These are phyloP conservation scores for Rhynchosporium agropyri DNA, from an alignment of 2,329 filamentous ascomycete genomes.

Conservation along the genomic window DNA sequence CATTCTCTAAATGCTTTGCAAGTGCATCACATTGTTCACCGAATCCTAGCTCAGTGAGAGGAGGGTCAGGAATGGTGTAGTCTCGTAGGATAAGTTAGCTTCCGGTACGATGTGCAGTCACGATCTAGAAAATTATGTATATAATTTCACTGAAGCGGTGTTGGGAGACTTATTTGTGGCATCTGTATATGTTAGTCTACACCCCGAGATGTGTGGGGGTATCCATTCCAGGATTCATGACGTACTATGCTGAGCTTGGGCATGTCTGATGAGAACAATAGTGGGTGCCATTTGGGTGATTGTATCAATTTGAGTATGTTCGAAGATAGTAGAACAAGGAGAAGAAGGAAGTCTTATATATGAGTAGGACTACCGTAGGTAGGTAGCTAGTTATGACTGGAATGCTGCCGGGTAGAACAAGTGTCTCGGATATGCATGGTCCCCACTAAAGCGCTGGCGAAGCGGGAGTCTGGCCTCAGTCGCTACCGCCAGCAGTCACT, in stretches of 20 bases:
- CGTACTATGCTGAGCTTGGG: constrained; percentile 48
- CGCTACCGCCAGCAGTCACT: neutral
- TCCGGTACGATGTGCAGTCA: neutral
- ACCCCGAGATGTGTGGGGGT: neutral
- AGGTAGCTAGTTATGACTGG: neutral
- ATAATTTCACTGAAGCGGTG: constrained; percentile 11
- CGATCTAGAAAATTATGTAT: neutral
- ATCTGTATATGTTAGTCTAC: constrained; percentile 33
- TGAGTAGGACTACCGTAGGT: neutral
- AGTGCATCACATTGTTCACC: constrained; percentile 34
- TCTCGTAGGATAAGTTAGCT: constrained; percentile 34
- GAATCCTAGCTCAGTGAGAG: constrained; percentile 36
- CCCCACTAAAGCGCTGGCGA: neutral
- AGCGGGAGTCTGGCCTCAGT: constrained; percentile 4
- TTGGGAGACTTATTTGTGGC: constrained; percentile 39
- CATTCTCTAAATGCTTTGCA: constrained; percentile 33
- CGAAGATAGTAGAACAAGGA: neutral
- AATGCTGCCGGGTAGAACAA: neutral
- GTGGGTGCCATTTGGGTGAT: constrained; percentile 44
- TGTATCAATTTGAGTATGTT: neutral
- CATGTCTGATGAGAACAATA: constrained; percentile 48
- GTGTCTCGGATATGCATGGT: neutral
- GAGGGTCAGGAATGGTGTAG: constrained; percentile 36
- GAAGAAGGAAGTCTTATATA: constrained; percentile 5
- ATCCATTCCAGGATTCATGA: constrained; percentile 12